A percentile compares a stretch with the other conserved stretches of the same genome.
Evolutionary conservation across 2,329 filamentous ascomycete species (phyloP).

Genomic region (Ascochyta rabiei): DNA sequence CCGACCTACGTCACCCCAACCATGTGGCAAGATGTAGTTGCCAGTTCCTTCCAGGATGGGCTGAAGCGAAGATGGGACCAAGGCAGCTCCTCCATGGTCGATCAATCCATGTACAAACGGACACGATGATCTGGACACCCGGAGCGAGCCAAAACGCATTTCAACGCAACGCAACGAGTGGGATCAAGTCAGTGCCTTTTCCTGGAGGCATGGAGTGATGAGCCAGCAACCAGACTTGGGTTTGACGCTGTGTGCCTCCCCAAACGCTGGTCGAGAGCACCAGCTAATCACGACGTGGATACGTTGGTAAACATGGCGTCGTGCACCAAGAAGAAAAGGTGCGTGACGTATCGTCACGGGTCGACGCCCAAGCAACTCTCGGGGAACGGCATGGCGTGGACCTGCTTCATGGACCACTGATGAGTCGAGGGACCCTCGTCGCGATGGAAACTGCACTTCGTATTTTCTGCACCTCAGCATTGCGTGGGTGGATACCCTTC

Average conservation of each 20-base stretch:
- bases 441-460: neutral
- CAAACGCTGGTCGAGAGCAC: neutral
- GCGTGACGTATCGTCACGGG: neutral
- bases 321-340: neutral
- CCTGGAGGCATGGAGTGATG: neutral
- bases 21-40: slow-evolving; percentile 59
- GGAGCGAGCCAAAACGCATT: neutral
- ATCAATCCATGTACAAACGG: slow-evolving; percentile 48
- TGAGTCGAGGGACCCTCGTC: neutral
- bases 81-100: slow-evolving; percentile 41
- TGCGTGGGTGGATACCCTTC: neutral
- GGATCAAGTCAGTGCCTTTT: neutral
- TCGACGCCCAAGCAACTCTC: neutral
- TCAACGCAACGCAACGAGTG: neutral
- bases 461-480: neutral
- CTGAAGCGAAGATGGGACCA: slow-evolving; percentile 56
- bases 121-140: slow-evolving; percentile 41
- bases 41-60: slow-evolving; percentile 49
- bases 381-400: neutral
- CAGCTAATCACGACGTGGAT: neutral
- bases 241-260: too few species aligned
- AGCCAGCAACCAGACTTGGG: neutral
- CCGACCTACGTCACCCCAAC: slow-evolving; percentile 54
- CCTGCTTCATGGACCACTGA: neutral
- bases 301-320: neutral